Conservation (phyloP, 2,329 filamentous ascomycete genomes). For the Zymoseptoria brevis region DNA sequence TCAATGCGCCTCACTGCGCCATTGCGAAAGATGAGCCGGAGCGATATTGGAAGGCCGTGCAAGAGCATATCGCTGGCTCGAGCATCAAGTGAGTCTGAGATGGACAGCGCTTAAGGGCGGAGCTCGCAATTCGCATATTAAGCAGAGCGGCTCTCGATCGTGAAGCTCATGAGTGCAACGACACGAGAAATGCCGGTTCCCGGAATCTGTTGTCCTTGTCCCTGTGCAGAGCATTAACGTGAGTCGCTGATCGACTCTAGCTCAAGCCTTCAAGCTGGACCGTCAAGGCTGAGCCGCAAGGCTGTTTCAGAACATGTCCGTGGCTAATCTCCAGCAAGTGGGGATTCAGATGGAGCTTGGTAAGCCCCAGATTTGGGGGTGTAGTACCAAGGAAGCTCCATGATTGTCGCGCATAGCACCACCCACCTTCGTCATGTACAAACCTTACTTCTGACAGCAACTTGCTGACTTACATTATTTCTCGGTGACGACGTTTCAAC, state of each 20-base stretch:
- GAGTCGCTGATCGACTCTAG: no score
- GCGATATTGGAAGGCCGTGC: constrained; percentile 48
- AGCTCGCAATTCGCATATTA: not conserved
- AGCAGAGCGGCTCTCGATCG: not conserved
- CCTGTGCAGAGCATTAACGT: not conserved
- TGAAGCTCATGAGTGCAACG: not conserved
- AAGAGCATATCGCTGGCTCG: not conserved
- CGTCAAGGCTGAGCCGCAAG: no score
- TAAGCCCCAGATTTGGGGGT: not conserved
- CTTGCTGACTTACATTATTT: not conserved
- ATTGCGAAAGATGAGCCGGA: constrained; percentile 48
- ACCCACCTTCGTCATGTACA: not conserved
- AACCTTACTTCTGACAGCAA: not conserved
- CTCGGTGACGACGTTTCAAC: not conserved
- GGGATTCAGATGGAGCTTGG: not conserved
- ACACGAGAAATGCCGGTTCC: not conserved
- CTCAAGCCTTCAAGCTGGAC: no score
- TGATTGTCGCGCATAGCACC: not conserved
- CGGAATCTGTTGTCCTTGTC: not conserved
- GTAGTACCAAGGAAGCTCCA: not conserved
- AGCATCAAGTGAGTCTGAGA: not conserved
- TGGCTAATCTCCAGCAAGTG: not conserved
- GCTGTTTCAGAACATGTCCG: no score
- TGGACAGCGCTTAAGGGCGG: not conserved
- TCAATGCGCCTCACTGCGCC: constrained; percentile 53